Conservation (phyloP, 140 eudicot genomes). For the Flaveria floridana region DNA sequence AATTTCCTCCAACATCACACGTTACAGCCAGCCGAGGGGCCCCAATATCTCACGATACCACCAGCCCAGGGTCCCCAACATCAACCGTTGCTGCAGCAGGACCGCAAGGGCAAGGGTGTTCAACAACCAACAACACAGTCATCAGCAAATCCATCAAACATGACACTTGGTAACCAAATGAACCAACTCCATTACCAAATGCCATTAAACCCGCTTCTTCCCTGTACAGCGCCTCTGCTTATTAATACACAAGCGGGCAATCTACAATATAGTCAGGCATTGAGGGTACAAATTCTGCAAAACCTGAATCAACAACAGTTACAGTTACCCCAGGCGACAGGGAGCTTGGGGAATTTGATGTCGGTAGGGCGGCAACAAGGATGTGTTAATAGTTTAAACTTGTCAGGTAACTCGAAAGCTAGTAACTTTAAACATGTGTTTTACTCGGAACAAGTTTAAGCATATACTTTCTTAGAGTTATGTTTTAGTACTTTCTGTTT, state of each 20-base stretch:
- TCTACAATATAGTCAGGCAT: slow-evolving; percentile 10
- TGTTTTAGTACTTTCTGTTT: no score
- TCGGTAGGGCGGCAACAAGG: background rate
- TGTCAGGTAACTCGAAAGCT: slow-evolving; percentile 21
- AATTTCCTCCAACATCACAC: background rate
- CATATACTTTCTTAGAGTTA: background rate
- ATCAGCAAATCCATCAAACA: slow-evolving; percentile 6
- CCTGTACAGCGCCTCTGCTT: background rate
- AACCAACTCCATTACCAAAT: slow-evolving; percentile 6
- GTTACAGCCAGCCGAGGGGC: background rate
- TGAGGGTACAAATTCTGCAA: slow-evolving; percentile 19
- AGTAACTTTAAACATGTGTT: background rate
- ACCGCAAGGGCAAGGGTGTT: background rate
- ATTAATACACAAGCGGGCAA: background rate
- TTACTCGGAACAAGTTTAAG: background rate
- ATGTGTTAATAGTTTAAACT: background rate
- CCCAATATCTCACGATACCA: background rate
- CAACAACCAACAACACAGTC: slow-evolving; percentile 17
- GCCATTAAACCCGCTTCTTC: background rate
- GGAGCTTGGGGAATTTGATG: background rate
- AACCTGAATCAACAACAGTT: background rate
- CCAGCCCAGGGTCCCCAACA: background rate
- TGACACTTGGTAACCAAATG: slow-evolving; percentile 9
- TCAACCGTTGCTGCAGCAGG: slow-evolving; percentile 25
- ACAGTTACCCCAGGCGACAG: slow-evolving; percentile 23